Evolutionary conservation across 306 rosid genomes (phyloP).

Genomic region (Fagus sylvatica): DNA sequence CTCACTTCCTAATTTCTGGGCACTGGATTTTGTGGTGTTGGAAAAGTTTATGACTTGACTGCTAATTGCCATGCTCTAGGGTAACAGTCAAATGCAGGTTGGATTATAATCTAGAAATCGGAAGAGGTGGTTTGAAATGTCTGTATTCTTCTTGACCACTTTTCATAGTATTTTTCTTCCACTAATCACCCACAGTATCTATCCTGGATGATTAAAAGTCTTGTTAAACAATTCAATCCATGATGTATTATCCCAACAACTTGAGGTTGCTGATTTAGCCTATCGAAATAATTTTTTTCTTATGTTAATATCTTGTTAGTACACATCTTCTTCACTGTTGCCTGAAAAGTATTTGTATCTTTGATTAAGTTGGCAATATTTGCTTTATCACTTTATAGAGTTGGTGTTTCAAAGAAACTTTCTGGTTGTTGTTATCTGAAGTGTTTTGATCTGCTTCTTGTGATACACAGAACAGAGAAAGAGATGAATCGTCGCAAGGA

Average conservation of each 20-base stretch:
- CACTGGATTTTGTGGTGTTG: not conserved
- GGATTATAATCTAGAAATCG: not conserved
- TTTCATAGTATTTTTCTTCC: not conserved
- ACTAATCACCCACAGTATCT: not conserved
- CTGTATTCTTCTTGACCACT: not conserved
- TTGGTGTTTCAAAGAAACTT: constrained; percentile 12
- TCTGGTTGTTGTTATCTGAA: constrained; percentile 19
- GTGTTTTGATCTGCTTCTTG: constrained; percentile 16
- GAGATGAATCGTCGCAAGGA: constrained; percentile 99
- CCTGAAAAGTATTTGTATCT: not conserved
- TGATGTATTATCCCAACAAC: not conserved
- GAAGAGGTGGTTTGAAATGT: not conserved
- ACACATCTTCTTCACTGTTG: not conserved
- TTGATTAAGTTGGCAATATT: constrained; percentile 10
- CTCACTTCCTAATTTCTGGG: not conserved
- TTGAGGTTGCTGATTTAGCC: not conserved
- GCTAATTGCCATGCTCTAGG: not conserved
- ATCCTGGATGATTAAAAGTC: not conserved
- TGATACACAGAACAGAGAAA: constrained; percentile 72
- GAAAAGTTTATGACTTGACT: not conserved
- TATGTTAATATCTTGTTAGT: not conserved
- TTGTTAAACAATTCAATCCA: not conserved
- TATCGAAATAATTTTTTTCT: not conserved
- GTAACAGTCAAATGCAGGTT: not conserved
- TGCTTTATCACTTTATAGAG: not conserved